A percentile compares a stretch with the other conserved stretches of the same genome.
phyloP scores from a whole-genome alignment of 768 basidiomycete genomes.

The Mycena chlorophos region DNA sequence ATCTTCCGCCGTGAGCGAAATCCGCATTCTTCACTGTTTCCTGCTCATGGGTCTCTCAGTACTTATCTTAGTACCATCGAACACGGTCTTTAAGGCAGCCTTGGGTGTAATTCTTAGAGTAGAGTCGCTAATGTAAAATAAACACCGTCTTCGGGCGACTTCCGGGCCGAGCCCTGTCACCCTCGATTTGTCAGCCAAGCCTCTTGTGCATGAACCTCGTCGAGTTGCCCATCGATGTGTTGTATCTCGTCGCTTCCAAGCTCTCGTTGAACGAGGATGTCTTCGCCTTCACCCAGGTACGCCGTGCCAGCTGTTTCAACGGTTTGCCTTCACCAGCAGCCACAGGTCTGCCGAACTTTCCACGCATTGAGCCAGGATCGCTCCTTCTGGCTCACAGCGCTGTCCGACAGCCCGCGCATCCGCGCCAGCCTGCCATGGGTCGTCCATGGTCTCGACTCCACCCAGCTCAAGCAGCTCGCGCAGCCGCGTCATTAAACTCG shows the following conservation, averaged over 20 bases:
- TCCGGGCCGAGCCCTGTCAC: too few relatives aligned
- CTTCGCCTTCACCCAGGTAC: conserved; percentile 10
- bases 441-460: conserved; percentile 3
- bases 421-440: background rate
- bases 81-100: background rate
- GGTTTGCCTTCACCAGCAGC: background rate
- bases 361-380: conserved; percentile 4
- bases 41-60: background rate
- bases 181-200: too few relatives aligned
- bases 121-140: background rate
- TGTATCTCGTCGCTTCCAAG: conserved; percentile 1
- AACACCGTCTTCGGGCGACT: background rate
- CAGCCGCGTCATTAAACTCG: background rate
- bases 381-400: conserved; percentile 14
- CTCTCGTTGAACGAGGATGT: conserved; percentile 6
- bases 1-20: conserved; percentile 13
- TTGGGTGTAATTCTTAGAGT: background rate
- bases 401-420: conserved; percentile 3
- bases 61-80: background rate
- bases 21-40: background rate
- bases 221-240: conserved; percentile 8
- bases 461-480: conserved; percentile 3
- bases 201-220: background rate
- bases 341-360: conserved; percentile 8
- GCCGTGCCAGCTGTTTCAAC: background rate